phyloP scores from a whole-genome alignment of 1,139 yeast genomes.

The Diutina neorugosa region DNA sequence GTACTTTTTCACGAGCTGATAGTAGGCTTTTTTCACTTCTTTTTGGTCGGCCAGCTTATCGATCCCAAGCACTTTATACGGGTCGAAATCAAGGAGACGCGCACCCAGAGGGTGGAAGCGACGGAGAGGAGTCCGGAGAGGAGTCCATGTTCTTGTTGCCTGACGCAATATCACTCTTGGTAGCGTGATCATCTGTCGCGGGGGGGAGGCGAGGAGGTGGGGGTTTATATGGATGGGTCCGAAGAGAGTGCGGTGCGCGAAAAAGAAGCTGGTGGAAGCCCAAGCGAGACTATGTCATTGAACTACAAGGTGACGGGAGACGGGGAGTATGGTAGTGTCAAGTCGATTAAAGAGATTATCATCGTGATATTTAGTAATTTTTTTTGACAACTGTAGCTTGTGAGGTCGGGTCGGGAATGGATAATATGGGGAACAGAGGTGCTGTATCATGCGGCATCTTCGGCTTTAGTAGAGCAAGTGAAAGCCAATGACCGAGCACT shows the following conservation, averaged over 20 bases:
- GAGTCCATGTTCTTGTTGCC: not conserved
- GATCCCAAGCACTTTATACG: slow-evolving; percentile 77
- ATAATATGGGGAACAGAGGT: not conserved
- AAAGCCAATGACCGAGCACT: too few species aligned
- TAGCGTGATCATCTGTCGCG: not conserved
- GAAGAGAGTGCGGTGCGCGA: not conserved
- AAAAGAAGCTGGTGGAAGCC: not conserved
- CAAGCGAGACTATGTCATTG: not conserved
- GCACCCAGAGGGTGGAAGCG: not conserved
- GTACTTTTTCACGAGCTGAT: slow-evolving; percentile 80
- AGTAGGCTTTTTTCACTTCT: slow-evolving; percentile 89
- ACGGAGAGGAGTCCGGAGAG: not conserved
- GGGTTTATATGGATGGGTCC: not conserved
- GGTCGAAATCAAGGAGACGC: slow-evolving; percentile 41
- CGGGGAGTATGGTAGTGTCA: too few species aligned
- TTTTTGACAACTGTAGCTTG: not conserved
- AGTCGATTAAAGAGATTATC: too few species aligned
- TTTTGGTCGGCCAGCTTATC: slow-evolving; percentile 58
- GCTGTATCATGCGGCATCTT: not conserved
- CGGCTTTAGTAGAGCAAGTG: not conserved
- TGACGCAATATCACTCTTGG: not conserved
- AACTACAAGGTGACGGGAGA: too few species aligned
- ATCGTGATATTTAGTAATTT: not conserved
- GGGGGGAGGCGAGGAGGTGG: not conserved
- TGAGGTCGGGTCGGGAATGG: not conserved